These are phyloP conservation scores for Colletotrichum navitas DNA, from an alignment of 2,329 filamentous ascomycete species.

Conservation along the genomic window DNA sequence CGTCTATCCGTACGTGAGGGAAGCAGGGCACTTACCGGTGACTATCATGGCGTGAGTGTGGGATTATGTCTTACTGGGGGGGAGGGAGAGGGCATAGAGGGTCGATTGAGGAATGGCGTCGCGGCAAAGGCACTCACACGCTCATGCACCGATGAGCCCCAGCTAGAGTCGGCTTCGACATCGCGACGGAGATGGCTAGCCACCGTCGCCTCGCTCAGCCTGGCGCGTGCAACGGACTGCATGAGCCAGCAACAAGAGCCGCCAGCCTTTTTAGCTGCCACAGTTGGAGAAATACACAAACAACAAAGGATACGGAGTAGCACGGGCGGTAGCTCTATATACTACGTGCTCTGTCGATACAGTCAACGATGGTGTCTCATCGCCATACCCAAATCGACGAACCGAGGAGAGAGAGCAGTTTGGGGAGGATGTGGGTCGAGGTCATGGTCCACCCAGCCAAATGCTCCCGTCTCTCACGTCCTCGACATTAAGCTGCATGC, in stretches of 20 bases:
- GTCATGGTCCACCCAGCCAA: not conserved
- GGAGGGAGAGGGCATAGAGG: not conserved
- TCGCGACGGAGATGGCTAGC: constrained; percentile 20
- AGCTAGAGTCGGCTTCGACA: not conserved
- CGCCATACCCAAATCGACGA: constrained; percentile 29
- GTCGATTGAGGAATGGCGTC: constrained; percentile 25
- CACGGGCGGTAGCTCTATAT: constrained; percentile 18
- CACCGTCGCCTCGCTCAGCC: constrained; percentile 12
- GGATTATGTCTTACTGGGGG: constrained; percentile 8
- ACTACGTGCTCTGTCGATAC: constrained; percentile 16
- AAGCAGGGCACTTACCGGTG: constrained; percentile 1
- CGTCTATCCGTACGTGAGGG: not conserved
- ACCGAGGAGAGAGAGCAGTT: constrained; percentile 14
- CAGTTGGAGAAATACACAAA: not conserved
- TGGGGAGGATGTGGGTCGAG: constrained; percentile 34
- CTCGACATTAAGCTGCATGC: constrained; percentile 9
- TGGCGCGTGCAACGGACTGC: not conserved
- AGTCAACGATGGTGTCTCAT: constrained; percentile 37
- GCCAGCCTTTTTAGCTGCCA: not conserved
- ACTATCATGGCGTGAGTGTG: constrained; percentile 27
- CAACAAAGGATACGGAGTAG: constrained; percentile 15
- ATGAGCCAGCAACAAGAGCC: not conserved
- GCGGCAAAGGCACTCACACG: constrained; percentile 1
- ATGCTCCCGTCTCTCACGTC: not conserved
- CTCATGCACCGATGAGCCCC: not conserved